These are phyloP conservation scores for Spizellomyces sp. DNA, from an alignment of 192 early-diverging fungal species.

Conservation along the genomic window DNA sequence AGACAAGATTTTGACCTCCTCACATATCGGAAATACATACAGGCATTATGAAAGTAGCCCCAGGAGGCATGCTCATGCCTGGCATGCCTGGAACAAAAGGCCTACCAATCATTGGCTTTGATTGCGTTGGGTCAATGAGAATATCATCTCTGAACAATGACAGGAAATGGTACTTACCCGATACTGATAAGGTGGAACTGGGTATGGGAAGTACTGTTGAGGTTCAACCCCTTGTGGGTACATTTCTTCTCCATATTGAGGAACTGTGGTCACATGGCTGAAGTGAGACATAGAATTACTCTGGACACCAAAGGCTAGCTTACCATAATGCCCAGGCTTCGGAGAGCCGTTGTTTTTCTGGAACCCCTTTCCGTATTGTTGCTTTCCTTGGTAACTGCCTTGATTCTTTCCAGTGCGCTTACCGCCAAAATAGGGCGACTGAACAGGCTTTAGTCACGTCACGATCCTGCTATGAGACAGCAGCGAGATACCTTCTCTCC, in stretches of 20 bases:
- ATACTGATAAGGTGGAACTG: conserved; percentile 22
- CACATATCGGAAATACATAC: background rate
- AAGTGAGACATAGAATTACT: background rate
- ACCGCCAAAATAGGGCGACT: conserved; percentile 20
- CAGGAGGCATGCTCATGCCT: conserved; percentile 29
- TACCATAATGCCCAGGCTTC: conserved; percentile 5
- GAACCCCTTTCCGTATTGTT: conserved; percentile 18
- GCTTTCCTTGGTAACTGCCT: background rate
- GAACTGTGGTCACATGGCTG: background rate
- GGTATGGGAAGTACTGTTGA: conserved; percentile 6
- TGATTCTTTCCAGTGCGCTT: conserved; percentile 5
- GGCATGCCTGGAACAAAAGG: conserved; percentile 26
- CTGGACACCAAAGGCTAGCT: background rate
- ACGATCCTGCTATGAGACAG: too few relatives aligned
- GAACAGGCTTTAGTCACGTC: background rate
- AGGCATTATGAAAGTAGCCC: conserved; percentile 21
- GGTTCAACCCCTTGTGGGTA: conserved; percentile 4
- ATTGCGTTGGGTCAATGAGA: background rate
- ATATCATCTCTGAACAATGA: background rate
- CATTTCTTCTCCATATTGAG: conserved; percentile 23
- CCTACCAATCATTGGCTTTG: conserved; percentile 22
- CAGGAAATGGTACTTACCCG: conserved; percentile 15
- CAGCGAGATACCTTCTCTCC: too few relatives aligned
- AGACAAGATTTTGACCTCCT: background rate
- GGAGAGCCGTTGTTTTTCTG: conserved; percentile 6